phyloP scores from a whole-genome alignment of 1,139 yeast species.

The Yamadazyma triangularis region DNA sequence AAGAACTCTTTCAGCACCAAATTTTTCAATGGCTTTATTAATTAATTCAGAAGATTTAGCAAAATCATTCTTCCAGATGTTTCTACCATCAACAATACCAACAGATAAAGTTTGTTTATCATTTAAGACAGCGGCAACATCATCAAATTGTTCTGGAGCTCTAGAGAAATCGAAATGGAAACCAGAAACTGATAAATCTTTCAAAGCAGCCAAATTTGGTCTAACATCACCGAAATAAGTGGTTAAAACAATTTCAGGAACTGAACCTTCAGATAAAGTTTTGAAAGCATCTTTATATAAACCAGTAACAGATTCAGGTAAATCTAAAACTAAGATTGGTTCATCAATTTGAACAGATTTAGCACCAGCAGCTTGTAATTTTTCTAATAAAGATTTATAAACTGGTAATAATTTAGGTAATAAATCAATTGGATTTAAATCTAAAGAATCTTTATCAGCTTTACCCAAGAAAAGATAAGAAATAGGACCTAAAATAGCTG shows the following conservation, averaged over 20 bases:
- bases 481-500: conserved; percentile 94
- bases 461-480: conserved; percentile 94
- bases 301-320: conserved; percentile 76
- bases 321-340: conserved; percentile 93
- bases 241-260: conserved; percentile 79
- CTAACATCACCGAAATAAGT: conserved; percentile 97
- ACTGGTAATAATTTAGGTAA: conserved; percentile 88
- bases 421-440: conserved; percentile 86
- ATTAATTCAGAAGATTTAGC: conserved; percentile 79
- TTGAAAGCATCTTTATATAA: conserved; percentile 88
- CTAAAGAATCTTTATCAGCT: conserved; percentile 96
- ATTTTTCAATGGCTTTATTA: conserved; percentile 73
- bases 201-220: conserved; percentile 89
- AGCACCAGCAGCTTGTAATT: conserved; percentile 94
- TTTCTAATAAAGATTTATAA: conserved; percentile 80
- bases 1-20: conserved; percentile 84
- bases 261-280: conserved; percentile 57
- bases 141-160: conserved; percentile 93
- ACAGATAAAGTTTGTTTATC: conserved; percentile 78
- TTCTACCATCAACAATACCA: conserved; percentile 98
- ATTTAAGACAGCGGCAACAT: conserved; percentile 60
- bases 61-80: conserved; percentile 97
- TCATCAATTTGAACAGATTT: conserved; percentile 93
- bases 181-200: conserved; percentile 89
- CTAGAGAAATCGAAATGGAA: conserved; percentile 96